Conservation (phyloP, 208 protist genomes). For the Trypanosoma conorhini region DNA sequence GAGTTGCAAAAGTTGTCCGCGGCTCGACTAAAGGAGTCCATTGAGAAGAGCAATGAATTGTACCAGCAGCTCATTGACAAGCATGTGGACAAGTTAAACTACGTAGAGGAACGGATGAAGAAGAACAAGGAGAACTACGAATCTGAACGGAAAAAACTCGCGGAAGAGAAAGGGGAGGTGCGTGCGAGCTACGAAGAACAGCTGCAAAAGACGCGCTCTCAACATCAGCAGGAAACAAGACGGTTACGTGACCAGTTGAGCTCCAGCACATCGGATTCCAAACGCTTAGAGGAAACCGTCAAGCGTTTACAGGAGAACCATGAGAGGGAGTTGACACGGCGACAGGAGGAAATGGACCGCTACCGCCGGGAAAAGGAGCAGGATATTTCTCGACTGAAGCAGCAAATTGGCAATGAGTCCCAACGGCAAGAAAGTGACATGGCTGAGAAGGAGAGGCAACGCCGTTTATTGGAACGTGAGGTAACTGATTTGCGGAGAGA, state of each 20-base stretch:
- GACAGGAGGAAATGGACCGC: slow-evolving; percentile 50
- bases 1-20: slow-evolving; percentile 13
- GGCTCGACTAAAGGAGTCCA: slow-evolving; percentile 18
- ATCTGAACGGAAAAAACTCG: slow-evolving; percentile 39
- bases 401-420: slow-evolving; percentile 32
- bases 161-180: slow-evolving; percentile 50
- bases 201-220: slow-evolving; percentile 22
- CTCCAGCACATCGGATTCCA: slow-evolving; percentile 30
- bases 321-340: slow-evolving; percentile 37
- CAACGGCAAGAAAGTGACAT: slow-evolving; percentile 27
- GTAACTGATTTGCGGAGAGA: slow-evolving; percentile 34
- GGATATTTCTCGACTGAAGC: slow-evolving; percentile 42
- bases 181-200: slow-evolving; percentile 35
- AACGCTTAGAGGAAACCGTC: slow-evolving; percentile 42
- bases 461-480: slow-evolving; percentile 52
- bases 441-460: slow-evolving; percentile 67
- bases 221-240: slow-evolving; percentile 52
- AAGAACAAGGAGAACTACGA: slow-evolving; percentile 53
- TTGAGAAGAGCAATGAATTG: slow-evolving; percentile 21
- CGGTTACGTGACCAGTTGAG: slow-evolving; percentile 42
- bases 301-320: slow-evolving; percentile 49
- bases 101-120: slow-evolving; percentile 42
- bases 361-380: slow-evolving; percentile 36
- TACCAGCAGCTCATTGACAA: slow-evolving; percentile 27
- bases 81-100: slow-evolving; percentile 19